Conservation (phyloP, 2,329 filamentous ascomycete species). For the Penicillium sp. region DNA sequence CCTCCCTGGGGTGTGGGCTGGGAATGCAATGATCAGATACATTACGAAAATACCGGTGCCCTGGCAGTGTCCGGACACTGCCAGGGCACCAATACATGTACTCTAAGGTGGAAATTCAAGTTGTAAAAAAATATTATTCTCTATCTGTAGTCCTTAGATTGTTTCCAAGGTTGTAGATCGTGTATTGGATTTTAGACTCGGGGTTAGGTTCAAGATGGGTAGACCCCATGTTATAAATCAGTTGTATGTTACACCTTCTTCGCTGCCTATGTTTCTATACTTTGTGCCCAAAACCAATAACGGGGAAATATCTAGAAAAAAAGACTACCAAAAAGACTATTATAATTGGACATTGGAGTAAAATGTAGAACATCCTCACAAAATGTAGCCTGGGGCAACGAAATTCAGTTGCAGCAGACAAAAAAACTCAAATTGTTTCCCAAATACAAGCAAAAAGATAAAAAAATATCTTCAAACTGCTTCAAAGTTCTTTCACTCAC, state of each 20-base stretch:
- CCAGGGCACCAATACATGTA: slow-evolving; percentile 7
- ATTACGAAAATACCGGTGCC: slow-evolving; percentile 2
- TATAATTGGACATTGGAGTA: too few species aligned
- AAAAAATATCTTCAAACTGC: neutral
- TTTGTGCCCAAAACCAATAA: too few species aligned
- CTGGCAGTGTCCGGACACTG: neutral
- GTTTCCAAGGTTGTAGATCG: neutral
- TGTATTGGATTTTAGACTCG: neutral
- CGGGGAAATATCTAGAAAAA: too few species aligned
- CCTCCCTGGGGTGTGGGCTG: neutral
- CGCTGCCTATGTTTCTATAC: too few species aligned
- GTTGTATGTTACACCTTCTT: neutral
- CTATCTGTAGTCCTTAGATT: neutral
- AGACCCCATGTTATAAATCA: neutral
- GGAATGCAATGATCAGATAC: slow-evolving; percentile 1
- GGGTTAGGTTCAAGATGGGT: neutral
- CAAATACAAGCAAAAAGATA: neutral
- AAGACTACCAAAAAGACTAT: too few species aligned
- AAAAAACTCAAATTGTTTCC: neutral
- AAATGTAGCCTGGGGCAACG: neutral
- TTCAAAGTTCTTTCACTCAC: neutral
- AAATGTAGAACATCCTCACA: neutral
- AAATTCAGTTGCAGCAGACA: neutral
- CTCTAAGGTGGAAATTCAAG: neutral
- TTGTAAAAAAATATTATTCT: neutral